A percentile compares a stretch with the other conserved stretches of the same genome.
Conservation (phyloP, 495 filamentous ascomycete species). For the Lasiosphaeria ovina region DNA sequence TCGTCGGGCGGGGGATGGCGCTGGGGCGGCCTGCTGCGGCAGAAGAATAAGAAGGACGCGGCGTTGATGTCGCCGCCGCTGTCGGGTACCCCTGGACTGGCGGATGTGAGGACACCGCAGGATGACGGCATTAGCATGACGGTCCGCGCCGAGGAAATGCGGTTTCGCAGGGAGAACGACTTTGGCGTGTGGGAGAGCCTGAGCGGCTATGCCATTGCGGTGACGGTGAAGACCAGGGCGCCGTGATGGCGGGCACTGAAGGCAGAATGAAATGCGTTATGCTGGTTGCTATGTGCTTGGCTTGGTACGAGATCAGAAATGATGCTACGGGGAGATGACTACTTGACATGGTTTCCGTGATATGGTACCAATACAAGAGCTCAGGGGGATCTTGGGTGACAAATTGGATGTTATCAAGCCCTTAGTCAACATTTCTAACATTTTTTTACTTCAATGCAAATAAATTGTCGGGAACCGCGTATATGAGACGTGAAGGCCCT, state of each 20-base stretch:
- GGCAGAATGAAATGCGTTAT: too few species aligned
- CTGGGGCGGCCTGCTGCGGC: background rate
- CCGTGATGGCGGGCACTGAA: background rate
- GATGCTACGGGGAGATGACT: too few species aligned
- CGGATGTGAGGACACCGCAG: conserved; percentile 7
- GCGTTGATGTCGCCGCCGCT: conserved; percentile 6
- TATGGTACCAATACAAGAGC: too few species aligned
- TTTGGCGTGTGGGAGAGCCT: conserved; percentile 53
- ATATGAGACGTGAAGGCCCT: too few species aligned
- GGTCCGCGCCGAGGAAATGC: conserved; percentile 49
- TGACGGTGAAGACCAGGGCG: conserved; percentile 25
- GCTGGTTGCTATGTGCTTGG: too few species aligned
- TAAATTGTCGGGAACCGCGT: too few species aligned
- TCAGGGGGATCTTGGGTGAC: too few species aligned
- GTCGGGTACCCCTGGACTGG: background rate
- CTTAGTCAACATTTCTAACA: too few species aligned
- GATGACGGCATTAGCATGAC: conserved; percentile 34
- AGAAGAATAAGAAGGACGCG: background rate
- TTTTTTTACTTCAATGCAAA: too few species aligned
- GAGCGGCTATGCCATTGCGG: conserved; percentile 49
- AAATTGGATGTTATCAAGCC: too few species aligned
- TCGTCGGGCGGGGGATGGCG: conserved; percentile 21
- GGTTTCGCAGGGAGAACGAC: conserved; percentile 51
- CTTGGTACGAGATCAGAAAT: too few species aligned
- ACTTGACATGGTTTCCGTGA: too few species aligned